These are phyloP conservation scores for Spirogloea muscicola DNA, from an alignment of 139 green algal species.

Conservation along the genomic window DNA sequence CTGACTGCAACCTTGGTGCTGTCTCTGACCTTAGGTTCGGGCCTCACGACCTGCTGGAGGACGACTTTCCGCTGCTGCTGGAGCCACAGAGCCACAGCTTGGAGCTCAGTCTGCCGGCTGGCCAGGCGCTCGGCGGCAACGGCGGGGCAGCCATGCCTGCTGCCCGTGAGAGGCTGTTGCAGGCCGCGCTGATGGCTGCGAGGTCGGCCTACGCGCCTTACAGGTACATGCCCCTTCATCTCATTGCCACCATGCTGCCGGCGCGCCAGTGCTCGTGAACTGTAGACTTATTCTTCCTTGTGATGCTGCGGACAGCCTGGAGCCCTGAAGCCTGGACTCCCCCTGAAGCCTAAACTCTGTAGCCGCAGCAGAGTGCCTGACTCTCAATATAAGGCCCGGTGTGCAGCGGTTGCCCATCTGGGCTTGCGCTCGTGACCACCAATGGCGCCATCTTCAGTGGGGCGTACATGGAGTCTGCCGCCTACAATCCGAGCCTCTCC, in stretches of 20 bases:
- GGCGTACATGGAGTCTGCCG: conserved; percentile 51
- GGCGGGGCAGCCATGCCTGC: neutral
- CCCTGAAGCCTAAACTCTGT: no score
- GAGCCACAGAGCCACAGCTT: conserved; percentile 34
- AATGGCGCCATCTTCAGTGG: conserved; percentile 40
- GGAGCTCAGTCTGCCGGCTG: conserved; percentile 1
- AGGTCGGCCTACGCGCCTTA: conserved; percentile 54
- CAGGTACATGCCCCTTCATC: no score
- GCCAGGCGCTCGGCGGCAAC: neutral
- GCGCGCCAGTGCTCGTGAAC: no score
- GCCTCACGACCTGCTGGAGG: conserved; percentile 46
- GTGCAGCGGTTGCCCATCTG: conserved; percentile 39
- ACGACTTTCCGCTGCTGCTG: conserved; percentile 40
- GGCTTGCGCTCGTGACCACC: conserved; percentile 36
- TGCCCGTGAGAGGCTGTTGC: conserved; percentile 6
- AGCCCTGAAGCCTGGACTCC: no score
- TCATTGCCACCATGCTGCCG: no score
- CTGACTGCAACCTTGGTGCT: no score
- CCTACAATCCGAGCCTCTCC: conserved; percentile 56
- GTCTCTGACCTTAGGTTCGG: no score
- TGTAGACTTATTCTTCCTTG: no score
- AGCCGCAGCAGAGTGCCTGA: no score
- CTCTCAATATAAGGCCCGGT: no score
- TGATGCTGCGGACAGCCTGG: no score
- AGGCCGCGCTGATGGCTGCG: conserved; percentile 39